A percentile compares a stretch with the other conserved stretches of the same genome.
Evolutionary conservation across 371 early-diverging fungal genomes (phyloP).

Genomic region (Chytridiales sp.): DNA sequence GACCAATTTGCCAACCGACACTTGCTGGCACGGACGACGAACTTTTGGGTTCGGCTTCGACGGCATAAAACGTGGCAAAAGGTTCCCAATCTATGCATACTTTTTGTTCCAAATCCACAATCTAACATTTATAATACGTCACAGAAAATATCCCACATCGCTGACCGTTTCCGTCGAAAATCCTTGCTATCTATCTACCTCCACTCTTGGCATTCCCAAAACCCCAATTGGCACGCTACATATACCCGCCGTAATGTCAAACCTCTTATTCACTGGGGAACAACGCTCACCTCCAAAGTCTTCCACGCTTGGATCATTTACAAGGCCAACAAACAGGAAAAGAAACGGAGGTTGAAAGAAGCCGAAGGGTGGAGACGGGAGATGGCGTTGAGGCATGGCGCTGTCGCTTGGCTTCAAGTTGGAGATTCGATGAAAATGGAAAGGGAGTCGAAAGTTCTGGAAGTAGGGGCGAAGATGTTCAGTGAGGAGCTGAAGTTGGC

Average conservation of each 20-base stretch:
- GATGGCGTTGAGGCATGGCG: not conserved
- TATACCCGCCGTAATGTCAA: not conserved
- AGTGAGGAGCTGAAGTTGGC: not conserved
- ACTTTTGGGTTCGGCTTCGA: too few relatives aligned
- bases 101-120: too few relatives aligned
- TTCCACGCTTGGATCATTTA: not conserved
- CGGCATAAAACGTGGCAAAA: too few relatives aligned
- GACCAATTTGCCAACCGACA: too few relatives aligned
- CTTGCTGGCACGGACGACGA: too few relatives aligned
- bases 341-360: not conserved
- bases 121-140: too few relatives aligned
- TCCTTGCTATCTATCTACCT: not conserved
- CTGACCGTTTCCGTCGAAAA: not conserved
- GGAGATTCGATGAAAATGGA: not conserved
- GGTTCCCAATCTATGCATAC: too few relatives aligned
- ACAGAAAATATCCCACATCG: not conserved
- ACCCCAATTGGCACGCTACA: not conserved
- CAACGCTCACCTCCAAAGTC: not conserved
- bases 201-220: not conserved
- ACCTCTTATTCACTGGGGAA: not conserved
- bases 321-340: not conserved
- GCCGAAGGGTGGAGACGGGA: not conserved
- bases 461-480: not conserved
- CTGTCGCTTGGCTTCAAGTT: not conserved
- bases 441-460: not conserved